Conservation (phyloP, 495 filamentous ascomycete genomes). For the Xylaria telfairii region DNA sequence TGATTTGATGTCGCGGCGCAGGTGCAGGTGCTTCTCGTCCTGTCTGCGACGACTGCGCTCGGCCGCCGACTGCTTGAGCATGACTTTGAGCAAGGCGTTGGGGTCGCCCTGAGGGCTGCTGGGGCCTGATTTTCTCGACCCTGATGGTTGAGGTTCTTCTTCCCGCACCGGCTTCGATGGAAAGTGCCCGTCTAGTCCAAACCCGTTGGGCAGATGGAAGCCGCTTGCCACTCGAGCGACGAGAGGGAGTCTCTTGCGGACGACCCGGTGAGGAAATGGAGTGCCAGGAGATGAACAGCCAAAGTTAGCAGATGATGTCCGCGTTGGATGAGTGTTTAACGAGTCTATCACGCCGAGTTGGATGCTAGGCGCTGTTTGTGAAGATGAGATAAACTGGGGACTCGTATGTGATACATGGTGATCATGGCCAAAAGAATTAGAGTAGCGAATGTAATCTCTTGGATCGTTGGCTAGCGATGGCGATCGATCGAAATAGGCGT, state of each 20-base stretch:
- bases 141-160: background rate
- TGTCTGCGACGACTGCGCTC: slow-evolving; percentile 73
- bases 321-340: slow-evolving; percentile 3
- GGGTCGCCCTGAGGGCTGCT: slow-evolving; percentile 20
- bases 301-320: background rate
- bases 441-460: background rate
- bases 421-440: slow-evolving; percentile 1
- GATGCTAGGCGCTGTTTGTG: background rate
- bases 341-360: background rate
- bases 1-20: slow-evolving; percentile 10
- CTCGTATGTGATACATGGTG: background rate
- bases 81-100: slow-evolving; percentile 26
- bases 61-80: slow-evolving; percentile 73
- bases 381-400: background rate
- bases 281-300: background rate
- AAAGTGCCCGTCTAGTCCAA: slow-evolving; percentile 36
- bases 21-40: slow-evolving; percentile 32
- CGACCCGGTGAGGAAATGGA: background rate
- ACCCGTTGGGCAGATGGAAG: slow-evolving; percentile 21
- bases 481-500: background rate
- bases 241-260: slow-evolving; percentile 28
- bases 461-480: background rate
- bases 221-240: slow-evolving; percentile 28
- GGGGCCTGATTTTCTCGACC: background rate
- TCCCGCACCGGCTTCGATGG: slow-evolving; percentile 27